Evolutionary conservation across 225 moss, liverwort and hornwort species (phyloP), one percentile per base, ranked within the genome.

Genomic region (Lunularia cruciata): DNA sequence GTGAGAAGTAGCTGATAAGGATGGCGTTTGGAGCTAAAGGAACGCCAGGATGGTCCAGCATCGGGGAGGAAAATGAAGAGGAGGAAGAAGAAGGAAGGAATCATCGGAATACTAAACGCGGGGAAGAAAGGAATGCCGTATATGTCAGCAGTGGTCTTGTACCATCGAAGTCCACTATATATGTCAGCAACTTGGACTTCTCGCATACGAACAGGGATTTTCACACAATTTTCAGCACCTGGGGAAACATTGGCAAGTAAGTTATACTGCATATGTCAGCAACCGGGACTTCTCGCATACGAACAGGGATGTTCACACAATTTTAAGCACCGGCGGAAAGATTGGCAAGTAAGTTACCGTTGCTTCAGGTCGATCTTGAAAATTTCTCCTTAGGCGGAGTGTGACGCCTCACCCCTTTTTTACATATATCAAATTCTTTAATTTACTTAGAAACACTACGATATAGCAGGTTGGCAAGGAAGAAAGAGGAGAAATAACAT

Each of bases 161-260:
- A 34, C 98, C 98, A 18, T 98, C 98, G 39, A 98, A 98, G 55
- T 98, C 98, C 11, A 98, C 98, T 3, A 89, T 98, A 0, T 98
- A 98, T 59, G 88, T 93, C 48, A 88, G 98, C 47, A 98, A 98
- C 67, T 77, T 98, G 63, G 98, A 98, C 69, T 98, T 85, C 80
- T 68, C 81, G 18, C 98, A 93, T 54, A 98, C 98, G 68, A 98
- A 93, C 76, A 98, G 88, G 81, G 93, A 98, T 75, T 75, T 98
- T 15, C 86, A 98, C 59, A 98, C 98, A 49, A 92, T 98, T 72
- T 98, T 98, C 84, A 88, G 90, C 77, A 89, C 92, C 65, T 91
- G 87, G 72, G 98, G 98, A 51, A 98, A 91, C 73, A 88, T 98
- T 40, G 98, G 91, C 78, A 98, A 98, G 96, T 90, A 74, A 61